Base-by-base conservation (phyloP, 2,329 filamentous ascomycete genomes). In the Aureobasidium sp. region DNA sequence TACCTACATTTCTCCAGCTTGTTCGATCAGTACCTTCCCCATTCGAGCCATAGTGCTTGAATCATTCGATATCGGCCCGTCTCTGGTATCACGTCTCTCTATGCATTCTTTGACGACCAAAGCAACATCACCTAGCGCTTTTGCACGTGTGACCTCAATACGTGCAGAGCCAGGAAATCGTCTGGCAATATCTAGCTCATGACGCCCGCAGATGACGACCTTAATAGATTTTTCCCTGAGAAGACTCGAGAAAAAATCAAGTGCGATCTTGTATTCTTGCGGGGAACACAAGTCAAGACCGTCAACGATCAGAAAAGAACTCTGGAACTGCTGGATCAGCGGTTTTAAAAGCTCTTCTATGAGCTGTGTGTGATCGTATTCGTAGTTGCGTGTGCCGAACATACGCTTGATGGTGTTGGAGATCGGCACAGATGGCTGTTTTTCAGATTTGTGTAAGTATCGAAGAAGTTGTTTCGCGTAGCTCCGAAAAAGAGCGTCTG, bases 281-380 rank as follows among this genome's bases (percentile, higher is more conserved):
- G 16, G 13, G 11, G 39, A n/a, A 25, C 62, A 63, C 21, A 54
- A 13, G 27, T 63, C 62, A 9, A 63, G 57, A 4, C 62, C 62
- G 32, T 63, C 62, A 3, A 63, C 27, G 10, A 63, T 21, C 5
- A 63, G 30, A 8, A 61, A 37, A 13, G 36, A 13, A 50, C 30
- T n/a, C 16, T 8, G 4, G 30, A 30, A 30, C 30, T 30, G 30
- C 7, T 8, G 30, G 7, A 30, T 30, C 7, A 30, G 30, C 30
- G 30, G 30, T 30, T 30, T 30, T 8, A 30, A 8, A 30, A 30
- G 30, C 30, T 30, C 7, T 8, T 30, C 30, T 30, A 30, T 30
- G 30, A 30, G 30, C 4, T 30, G 30, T 30, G 5, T 30, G 30
- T 30, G 30, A 30, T 30, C 30, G 30, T 4, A 30, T 8, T 30